Evolutionary conservation across 352 stramenopile genomes (phyloP).

Genomic region (Saprolegnia diclina): DNA sequence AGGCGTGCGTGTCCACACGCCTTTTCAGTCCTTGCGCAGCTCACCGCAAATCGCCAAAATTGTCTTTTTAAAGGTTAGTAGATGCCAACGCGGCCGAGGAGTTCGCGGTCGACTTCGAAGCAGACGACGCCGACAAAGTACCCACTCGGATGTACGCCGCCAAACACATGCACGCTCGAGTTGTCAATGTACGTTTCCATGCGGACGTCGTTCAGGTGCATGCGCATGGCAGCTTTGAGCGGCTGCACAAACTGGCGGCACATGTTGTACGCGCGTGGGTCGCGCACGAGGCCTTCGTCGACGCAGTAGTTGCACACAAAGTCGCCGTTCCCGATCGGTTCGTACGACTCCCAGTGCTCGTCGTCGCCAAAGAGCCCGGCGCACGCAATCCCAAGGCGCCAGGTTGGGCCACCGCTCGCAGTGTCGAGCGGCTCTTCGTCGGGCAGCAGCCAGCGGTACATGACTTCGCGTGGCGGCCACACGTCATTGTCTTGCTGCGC

Average conservation of each 20-base stretch:
- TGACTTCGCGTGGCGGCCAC: background rate
- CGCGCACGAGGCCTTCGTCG: background rate
- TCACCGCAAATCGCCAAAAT: background rate
- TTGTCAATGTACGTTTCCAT: conserved; percentile 1
- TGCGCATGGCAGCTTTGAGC: background rate
- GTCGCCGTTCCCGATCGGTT: background rate
- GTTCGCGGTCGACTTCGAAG: background rate
- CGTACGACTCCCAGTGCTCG: background rate
- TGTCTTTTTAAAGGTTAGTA: background rate
- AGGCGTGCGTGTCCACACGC: too few species aligned
- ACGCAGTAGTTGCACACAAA: background rate
- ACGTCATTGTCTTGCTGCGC: background rate
- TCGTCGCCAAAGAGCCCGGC: background rate
- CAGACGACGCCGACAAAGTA: background rate
- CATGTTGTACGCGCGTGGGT: background rate
- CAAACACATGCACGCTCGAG: background rate
- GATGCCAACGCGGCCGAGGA: background rate
- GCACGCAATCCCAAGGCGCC: background rate
- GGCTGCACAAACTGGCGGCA: background rate
- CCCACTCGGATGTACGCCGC: background rate
- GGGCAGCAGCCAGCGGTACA: background rate
- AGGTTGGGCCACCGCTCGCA: background rate
- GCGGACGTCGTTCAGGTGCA: background rate
- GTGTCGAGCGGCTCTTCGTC: background rate
- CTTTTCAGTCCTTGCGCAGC: too few species aligned